These are phyloP conservation scores for Physcomitrellopsis africana DNA, from an alignment of 225 moss, liverwort and hornwort genomes.

Conservation along the genomic window DNA sequence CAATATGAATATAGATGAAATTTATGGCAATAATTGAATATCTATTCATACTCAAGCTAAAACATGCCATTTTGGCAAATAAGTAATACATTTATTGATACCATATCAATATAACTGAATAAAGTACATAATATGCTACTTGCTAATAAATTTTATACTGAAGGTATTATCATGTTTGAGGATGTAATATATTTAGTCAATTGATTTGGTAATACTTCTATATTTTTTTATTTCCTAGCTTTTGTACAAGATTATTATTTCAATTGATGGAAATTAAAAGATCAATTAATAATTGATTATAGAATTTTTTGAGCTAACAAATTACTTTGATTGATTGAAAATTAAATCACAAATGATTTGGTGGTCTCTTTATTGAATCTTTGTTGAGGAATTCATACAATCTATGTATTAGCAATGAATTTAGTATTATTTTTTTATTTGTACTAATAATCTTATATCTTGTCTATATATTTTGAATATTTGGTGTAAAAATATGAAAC, in stretches of 20 bases:
- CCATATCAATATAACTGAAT: too few species aligned
- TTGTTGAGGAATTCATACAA: slow-evolving; percentile 72
- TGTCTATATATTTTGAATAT: slow-evolving; percentile 7
- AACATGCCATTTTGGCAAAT: slow-evolving; percentile 80
- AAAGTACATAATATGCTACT: too few species aligned
- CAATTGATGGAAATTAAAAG: too few species aligned
- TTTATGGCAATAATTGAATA: slow-evolving; percentile 88
- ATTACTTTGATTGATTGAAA: slow-evolving; percentile 34
- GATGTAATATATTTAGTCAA: too few species aligned
- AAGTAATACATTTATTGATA: slow-evolving; percentile 46
- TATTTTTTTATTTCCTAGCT: too few species aligned
- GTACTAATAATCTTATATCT: not conserved
- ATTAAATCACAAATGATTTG: slow-evolving; percentile 59
- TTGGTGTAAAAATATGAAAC: too few species aligned
- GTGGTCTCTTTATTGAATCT: slow-evolving; percentile 70
- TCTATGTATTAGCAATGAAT: slow-evolving; percentile 92
- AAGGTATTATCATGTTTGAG: not conserved
- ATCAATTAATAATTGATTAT: too few species aligned
- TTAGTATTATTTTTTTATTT: slow-evolving; percentile 25
- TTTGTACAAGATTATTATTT: too few species aligned
- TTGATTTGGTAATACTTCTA: too few species aligned
- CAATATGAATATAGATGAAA: slow-evolving; percentile 87
- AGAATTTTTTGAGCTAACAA: too few species aligned
- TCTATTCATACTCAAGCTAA: slow-evolving; percentile 72
- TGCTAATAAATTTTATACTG: not conserved